Base-by-base conservation (phyloP, 441 rosid genomes). In the Aleurites moluccanus region DNA sequence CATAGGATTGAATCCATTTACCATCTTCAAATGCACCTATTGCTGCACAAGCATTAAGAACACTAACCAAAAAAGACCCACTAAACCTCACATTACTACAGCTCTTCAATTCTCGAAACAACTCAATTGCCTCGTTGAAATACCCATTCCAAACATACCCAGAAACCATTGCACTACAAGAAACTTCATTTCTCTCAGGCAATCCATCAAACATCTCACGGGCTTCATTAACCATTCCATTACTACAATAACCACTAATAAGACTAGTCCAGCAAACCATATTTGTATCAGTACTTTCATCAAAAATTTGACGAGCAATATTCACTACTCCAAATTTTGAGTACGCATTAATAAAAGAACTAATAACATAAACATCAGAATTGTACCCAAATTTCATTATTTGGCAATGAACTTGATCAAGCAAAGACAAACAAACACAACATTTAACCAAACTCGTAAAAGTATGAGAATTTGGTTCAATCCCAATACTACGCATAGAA, bases 241-340 rank as follows among this genome's bases (percentile, higher is more conserved):
- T 79, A 47, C 28, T 3, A n/a, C 67, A 52, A 72, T 83, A 86
- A 33, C 91, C 91, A 23, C 82, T 80, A n/a, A 89, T 74, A 75
- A 88, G 79, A 70, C 88, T 85, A 18, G 91, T 85, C 91, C 90
- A 86, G 7, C 90, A 89, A 42, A 86, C 88, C 50, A 89, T 83
- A 44, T 88, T 87, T 73, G 61, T 70, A 0, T 73, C 71, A 44
- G 80, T 47, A 85, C 83, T 81, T 70, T 83, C 85, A 73, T 89
- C 89, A 67, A 89, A 87, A 68, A 85, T 10, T n/a, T 74, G 79
- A 25, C 87, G 87, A 30, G 88, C 91, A 10, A 35, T 60, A 3
- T 33, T 35, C 56, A 83, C 57, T 20, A 74, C 75, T 66, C 86
- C 86, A 64, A 85, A 84, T 69, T 87, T 86, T 1, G 91, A 85